These are phyloP conservation scores for Pseudonectria foliicola DNA, from an alignment of 2,329 filamentous ascomycete species.

Conservation along the genomic window DNA sequence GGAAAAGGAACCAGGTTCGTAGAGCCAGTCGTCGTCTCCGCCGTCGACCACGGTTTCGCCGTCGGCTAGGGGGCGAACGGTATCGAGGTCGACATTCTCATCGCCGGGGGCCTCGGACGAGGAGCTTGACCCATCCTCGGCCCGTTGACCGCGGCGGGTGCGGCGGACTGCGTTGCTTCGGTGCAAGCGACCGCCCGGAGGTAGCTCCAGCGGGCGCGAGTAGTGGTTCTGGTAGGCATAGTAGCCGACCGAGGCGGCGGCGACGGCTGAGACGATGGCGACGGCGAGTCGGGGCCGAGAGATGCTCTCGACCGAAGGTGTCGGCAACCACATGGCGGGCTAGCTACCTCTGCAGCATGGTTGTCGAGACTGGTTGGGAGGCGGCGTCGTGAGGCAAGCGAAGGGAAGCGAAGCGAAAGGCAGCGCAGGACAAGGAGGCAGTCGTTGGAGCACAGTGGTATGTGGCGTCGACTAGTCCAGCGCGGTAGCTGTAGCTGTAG, in stretches of 20 bases:
- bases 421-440: background rate
- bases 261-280: constrained; percentile 47
- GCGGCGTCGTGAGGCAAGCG: too few species aligned
- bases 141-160: constrained; percentile 29
- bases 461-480: too few species aligned
- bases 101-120: constrained; percentile 35
- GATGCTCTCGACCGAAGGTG: constrained; percentile 45
- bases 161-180: constrained; percentile 62
- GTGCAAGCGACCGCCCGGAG: constrained; percentile 40
- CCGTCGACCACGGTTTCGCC: constrained; percentile 34
- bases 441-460: background rate
- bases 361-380: constrained; percentile 15
- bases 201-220: constrained; percentile 16
- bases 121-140: constrained; percentile 35
- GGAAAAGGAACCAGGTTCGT: constrained; percentile 34
- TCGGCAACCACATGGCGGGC: constrained; percentile 39
- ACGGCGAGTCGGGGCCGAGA: constrained; percentile 49
- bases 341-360: constrained; percentile 28
- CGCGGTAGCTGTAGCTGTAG: too few species aligned
- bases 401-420: too few species aligned
- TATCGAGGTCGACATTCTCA: constrained; percentile 34
- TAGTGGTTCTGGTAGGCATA: constrained; percentile 42
- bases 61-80: constrained; percentile 24
- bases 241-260: constrained; percentile 51
- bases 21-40: constrained; percentile 46